A percentile compares a stretch with the other conserved stretches of the same genome.
Conservation (phyloP, 108 stramenopile species). For the Skeletonema potamos region DNA sequence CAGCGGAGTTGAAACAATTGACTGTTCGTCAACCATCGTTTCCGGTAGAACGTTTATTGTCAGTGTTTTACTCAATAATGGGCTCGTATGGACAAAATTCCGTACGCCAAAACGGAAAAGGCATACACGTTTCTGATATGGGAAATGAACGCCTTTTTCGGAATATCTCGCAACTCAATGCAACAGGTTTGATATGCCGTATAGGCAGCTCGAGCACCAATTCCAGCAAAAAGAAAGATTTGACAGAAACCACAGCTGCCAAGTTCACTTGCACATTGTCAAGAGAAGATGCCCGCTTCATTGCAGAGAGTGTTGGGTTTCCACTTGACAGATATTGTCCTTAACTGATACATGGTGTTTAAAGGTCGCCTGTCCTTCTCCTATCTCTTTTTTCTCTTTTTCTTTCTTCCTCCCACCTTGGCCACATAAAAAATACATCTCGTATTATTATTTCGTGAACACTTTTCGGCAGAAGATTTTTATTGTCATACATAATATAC, state of each 20-base stretch:
- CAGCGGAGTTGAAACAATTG: constrained; percentile 43
- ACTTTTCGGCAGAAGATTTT: too few relatives aligned
- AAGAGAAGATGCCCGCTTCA: constrained; percentile 35
- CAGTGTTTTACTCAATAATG: constrained; percentile 57
- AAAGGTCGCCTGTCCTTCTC: background rate
- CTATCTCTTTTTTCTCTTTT: background rate
- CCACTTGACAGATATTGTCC: constrained; percentile 43
- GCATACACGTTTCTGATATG: background rate
- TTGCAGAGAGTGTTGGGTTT: constrained; percentile 47
- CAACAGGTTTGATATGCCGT: constrained; percentile 29
- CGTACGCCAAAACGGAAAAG: background rate
- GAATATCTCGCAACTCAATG: constrained; percentile 33
- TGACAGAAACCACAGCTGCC: constrained; percentile 16
- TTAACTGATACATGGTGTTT: constrained; percentile 13
- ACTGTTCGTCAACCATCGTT: constrained; percentile 52
- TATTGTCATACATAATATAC: too few relatives aligned
- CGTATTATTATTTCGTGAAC: too few relatives aligned
- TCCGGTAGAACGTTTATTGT: constrained; percentile 66
- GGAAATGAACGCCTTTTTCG: constrained; percentile 33
- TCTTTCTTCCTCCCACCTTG: background rate
- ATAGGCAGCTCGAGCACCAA: constrained; percentile 3
- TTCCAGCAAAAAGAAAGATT: constrained; percentile 10
- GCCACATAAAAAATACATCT: background rate
- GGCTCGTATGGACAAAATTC: constrained; percentile 54
- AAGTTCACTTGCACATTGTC: constrained; percentile 41